Evolutionary conservation across 495 filamentous ascomycete genomes (phyloP).

Genomic region (Cryomyces antarcticus): DNA sequence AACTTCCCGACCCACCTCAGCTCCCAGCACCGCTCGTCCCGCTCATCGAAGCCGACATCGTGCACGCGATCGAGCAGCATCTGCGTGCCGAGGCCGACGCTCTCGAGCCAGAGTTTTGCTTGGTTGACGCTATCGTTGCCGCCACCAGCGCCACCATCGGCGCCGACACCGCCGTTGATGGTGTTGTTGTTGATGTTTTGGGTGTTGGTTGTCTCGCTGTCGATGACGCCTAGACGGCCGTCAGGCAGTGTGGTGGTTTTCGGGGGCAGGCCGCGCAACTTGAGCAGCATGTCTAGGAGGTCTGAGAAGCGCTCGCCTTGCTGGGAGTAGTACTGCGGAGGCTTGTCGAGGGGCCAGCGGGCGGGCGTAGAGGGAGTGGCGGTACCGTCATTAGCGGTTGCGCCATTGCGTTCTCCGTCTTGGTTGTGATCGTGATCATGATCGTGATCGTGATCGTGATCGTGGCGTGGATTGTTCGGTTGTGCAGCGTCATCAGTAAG

Average conservation of each 20-base stretch:
- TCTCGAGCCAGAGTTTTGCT: too few species aligned
- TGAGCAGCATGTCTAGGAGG: slow-evolving; percentile 52
- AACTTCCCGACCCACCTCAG: too few species aligned
- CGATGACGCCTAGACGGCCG: too few species aligned
- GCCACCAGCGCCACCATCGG: too few species aligned
- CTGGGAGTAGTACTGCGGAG: slow-evolving; percentile 39
- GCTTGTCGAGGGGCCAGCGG: slow-evolving; percentile 50
- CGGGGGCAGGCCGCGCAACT: slow-evolving; percentile 50
- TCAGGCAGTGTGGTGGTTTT: slow-evolving; percentile 11
- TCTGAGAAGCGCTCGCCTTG: slow-evolving; percentile 57
- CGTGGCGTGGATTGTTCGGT: background rate
- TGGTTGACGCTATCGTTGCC: too few species aligned
- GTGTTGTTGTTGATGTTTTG: background rate
- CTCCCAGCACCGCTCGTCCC: too few species aligned
- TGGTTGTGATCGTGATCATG: background rate
- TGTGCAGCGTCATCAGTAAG: background rate
- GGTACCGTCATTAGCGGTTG: background rate
- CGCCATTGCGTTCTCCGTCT: background rate
- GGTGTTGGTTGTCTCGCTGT: background rate
- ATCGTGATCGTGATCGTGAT: background rate
- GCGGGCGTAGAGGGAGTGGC: background rate
- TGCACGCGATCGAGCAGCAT: too few species aligned
- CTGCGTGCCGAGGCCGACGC: too few species aligned
- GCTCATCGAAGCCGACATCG: too few species aligned
- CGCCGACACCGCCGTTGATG: too few species aligned